These are phyloP conservation scores for Candida buenavistaensis DNA, from an alignment of 1,139 yeast species.

Conservation along the genomic window DNA sequence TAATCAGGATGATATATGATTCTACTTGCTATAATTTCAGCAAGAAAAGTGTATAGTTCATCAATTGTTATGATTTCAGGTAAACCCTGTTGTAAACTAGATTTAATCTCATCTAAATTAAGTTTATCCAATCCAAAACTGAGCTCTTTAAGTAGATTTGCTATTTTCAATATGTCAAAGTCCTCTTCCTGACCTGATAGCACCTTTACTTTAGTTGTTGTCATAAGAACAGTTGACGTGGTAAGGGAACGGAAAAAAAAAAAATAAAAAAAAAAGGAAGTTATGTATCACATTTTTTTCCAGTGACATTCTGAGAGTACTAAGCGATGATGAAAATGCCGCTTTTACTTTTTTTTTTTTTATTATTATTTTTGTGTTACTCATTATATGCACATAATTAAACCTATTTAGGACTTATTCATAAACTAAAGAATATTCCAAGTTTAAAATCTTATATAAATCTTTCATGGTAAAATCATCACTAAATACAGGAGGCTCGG, in stretches of 20 bases:
- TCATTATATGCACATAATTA: constrained; percentile 12
- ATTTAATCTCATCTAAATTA: constrained; percentile 23
- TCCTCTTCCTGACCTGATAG: constrained; percentile 11
- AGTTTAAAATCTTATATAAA: constrained; percentile 15
- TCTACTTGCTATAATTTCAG: constrained; percentile 48
- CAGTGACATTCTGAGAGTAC: neutral
- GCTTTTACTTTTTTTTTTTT: neutral
- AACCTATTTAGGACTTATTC: constrained; percentile 13
- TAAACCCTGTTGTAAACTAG: constrained; percentile 25
- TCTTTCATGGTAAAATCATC: constrained; percentile 18
- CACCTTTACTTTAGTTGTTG: constrained; percentile 5
- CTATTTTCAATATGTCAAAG: constrained; percentile 17
- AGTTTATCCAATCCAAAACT: constrained; percentile 23
- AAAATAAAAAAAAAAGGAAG: neutral
- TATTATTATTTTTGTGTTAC: neutral
- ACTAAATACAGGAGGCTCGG: constrained; percentile 7
- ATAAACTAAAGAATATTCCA: constrained; percentile 19
- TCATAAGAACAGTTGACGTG: neutral
- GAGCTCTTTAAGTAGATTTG: constrained; percentile 17
- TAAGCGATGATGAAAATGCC: constrained; percentile 1
- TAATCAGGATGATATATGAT: constrained; percentile 49
- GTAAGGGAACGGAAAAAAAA: too few species aligned
- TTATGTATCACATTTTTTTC: too few species aligned
- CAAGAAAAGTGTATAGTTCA: constrained; percentile 38
- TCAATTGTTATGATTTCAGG: constrained; percentile 32